Evolutionary conservation across 202 grass and related monocot species (phyloP).

Genomic region (Alloteropsis angusta): DNA sequence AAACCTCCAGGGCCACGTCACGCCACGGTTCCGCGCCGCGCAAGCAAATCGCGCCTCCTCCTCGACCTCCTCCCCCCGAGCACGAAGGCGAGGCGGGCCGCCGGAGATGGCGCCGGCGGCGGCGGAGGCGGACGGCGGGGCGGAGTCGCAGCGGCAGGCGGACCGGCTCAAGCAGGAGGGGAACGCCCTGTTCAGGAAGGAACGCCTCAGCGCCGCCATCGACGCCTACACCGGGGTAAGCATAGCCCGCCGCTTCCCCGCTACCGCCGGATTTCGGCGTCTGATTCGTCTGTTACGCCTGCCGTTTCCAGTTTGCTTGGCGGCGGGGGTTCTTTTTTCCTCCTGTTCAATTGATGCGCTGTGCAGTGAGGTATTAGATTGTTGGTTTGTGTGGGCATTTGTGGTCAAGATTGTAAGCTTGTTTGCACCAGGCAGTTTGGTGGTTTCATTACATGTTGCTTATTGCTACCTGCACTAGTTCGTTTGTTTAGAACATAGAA

Average conservation of each 20-base stretch:
- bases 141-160: conserved; percentile 57
- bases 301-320: background rate
- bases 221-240: conserved; percentile 88
- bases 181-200: conserved; percentile 76
- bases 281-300: background rate
- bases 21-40: conserved; percentile 6
- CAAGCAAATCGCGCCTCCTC: conserved; percentile 6
- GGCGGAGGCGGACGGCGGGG: conserved; percentile 10
- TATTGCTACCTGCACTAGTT: no score
- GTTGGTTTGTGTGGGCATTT: background rate
- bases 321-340: no score
- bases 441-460: background rate
- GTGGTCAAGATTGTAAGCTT: background rate
- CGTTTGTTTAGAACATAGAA: background rate
- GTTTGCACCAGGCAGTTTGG: background rate
- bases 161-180: conserved; percentile 74
- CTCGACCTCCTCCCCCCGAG: background rate
- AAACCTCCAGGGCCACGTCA: conserved; percentile 27
- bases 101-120: conserved; percentile 51
- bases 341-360: background rate
- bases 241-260: background rate
- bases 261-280: background rate
- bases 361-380: background rate
- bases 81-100: background rate
- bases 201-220: conserved; percentile 82